Conservation (phyloP, 495 filamentous ascomycete species). For the Lindgomyces ingoldianus region DNA sequence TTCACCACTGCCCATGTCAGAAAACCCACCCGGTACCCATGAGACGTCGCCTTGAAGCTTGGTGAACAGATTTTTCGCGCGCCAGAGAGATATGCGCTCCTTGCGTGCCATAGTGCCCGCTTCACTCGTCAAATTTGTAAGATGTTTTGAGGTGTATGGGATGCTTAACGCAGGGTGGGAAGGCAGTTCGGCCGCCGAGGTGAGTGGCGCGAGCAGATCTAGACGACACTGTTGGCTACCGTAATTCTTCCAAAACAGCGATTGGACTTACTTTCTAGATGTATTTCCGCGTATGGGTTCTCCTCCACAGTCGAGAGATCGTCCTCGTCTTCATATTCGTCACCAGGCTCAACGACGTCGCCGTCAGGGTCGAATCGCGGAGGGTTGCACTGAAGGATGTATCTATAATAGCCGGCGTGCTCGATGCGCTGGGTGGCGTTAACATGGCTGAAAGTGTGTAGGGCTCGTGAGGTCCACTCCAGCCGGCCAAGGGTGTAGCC, state of each 20-base stretch:
- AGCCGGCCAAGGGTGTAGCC: background rate
- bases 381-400: slow-evolving; percentile 78
- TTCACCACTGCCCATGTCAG: background rate
- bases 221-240: slow-evolving; percentile 4
- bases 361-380: slow-evolving; percentile 80
- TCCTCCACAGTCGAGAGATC: slow-evolving; percentile 70
- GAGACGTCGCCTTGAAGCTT: slow-evolving; percentile 75
- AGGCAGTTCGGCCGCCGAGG: slow-evolving; percentile 80
- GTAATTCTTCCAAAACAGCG: slow-evolving; percentile 10
- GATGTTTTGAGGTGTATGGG: slow-evolving; percentile 76
- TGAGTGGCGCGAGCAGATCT: slow-evolving; percentile 88
- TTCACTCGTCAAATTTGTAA: slow-evolving; percentile 75
- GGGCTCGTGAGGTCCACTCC: background rate
- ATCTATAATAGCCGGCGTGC: slow-evolving; percentile 79
- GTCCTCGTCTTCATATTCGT: slow-evolving; percentile 77
- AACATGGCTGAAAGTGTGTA: background rate
- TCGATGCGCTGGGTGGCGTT: slow-evolving; percentile 65
- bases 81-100: slow-evolving; percentile 73
- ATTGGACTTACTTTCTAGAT: slow-evolving; percentile 70
- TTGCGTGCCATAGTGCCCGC: slow-evolving; percentile 70
- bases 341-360: slow-evolving; percentile 72
- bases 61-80: slow-evolving; percentile 73
- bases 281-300: slow-evolving; percentile 79
- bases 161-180: slow-evolving; percentile 79
- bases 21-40: slow-evolving; percentile 70